Evolutionary conservation across 768 basidiomycete genomes (phyloP).

Genomic region (Trichaptum fuscoviolaceum): DNA sequence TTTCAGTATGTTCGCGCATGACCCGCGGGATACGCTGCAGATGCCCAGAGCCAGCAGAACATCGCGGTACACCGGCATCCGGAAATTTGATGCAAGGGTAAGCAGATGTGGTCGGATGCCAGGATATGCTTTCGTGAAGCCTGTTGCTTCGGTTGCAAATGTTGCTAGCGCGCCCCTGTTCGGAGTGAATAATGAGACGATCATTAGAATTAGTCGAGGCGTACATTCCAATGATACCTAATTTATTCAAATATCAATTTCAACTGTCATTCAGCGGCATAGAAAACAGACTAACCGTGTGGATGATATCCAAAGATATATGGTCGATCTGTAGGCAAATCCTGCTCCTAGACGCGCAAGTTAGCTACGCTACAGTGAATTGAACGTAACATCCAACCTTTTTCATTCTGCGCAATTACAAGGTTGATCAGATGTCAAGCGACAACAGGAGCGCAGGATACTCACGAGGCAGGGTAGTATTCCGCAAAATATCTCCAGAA

Average conservation of each 20-base stretch:
- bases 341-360: constrained; percentile 58
- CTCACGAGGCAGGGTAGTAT: constrained; percentile 86
- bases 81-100: constrained; percentile 86
- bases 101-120: constrained; percentile 91
- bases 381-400: constrained; percentile 30
- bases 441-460: constrained; percentile 16
- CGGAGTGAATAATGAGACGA: constrained; percentile 3
- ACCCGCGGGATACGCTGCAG: constrained; percentile 85
- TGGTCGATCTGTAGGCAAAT: constrained; percentile 84
- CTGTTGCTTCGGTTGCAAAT: constrained; percentile 95
- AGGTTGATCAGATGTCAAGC: constrained; percentile 1
- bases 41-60: constrained; percentile 82
- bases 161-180: constrained; percentile 87
- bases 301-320: constrained; percentile 99
- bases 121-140: constrained; percentile 85
- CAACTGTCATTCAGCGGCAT: not conserved
- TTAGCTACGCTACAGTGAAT: not conserved
- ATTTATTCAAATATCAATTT: constrained; percentile 11
- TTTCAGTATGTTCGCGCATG: constrained; percentile 82
- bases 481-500: constrained; percentile 92
- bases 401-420: constrained; percentile 20
- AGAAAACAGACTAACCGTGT: constrained; percentile 56
- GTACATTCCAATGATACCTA: constrained; percentile 97
- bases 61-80: constrained; percentile 90
- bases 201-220: constrained; percentile 21